Evolutionary conservation across 306 rosid species (phyloP), one percentile per base, ranked within the genome.

Genomic region (Glycine tomentella): DNA sequence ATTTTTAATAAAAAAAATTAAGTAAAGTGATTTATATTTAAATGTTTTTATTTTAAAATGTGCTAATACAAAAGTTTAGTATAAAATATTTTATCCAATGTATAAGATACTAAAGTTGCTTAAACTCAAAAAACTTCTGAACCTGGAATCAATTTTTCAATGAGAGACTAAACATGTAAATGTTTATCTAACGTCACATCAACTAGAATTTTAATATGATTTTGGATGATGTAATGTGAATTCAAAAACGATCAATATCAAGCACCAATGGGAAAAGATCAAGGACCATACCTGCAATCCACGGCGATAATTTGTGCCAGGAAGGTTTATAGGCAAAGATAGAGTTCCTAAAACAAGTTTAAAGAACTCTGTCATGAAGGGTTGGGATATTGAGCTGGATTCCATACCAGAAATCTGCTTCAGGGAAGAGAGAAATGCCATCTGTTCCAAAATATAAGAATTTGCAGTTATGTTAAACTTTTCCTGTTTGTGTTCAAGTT

Each of bases 391-490:
- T 46, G 97, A 78, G 65, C 93, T 85, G 6, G 94, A 81, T 72
- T 96, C 99, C 79, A 93, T 85, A 46, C 97, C 94, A 0, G 98
- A 97, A 83, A 93, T 86, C 88, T 96, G 99, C 88, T 96, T 96
- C 49, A 96, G 68, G 51, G 98, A 90, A 13, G 99, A 96, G 3
- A 90, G 89, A 66, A 96, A 92, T 17, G 99, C 98, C 98, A 96
- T 93, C 98, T 95, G 91, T 76, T 76, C n/a, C n/a, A 67, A 67
- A 78, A 50, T 59, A 33, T 16, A 9, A 62, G 3, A 66, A 64
- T 4, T 16, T 7, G n/a, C 25, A 55, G 9, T 16, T 52, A 63
- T 13, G 49, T 20, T 36, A 33, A 44, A 12, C 2, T 56, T 4
- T 59, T 48, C 25, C 42, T 3, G 13, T 14, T 58, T 14, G 0